These are phyloP conservation scores for Oenanthe sinensis DNA, from an alignment of 129 eudicot genomes.

Conservation along the genomic window DNA sequence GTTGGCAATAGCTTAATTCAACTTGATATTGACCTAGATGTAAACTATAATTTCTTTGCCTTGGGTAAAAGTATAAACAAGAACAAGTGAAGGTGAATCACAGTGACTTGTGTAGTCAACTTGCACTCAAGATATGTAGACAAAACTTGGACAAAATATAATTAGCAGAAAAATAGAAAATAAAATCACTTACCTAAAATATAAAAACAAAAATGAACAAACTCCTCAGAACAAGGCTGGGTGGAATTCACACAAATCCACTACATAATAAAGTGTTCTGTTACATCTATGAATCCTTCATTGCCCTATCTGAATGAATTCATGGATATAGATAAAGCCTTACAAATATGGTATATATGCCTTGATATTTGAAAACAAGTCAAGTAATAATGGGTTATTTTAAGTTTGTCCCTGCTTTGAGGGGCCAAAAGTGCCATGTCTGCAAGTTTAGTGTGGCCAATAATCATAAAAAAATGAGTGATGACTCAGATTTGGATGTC, in stretches of 20 bases:
- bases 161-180: too few species aligned
- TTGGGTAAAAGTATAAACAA: too few species aligned
- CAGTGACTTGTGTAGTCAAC: too few species aligned
- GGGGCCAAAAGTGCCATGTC: constrained; percentile 19
- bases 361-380: neutral
- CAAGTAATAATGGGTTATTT: neutral
- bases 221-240: neutral
- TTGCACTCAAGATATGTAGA: too few species aligned
- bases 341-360: neutral
- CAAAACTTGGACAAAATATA: too few species aligned
- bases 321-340: neutral
- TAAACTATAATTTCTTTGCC: too few species aligned
- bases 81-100: too few species aligned
- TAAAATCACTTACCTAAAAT: too few species aligned
- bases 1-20: too few species aligned
- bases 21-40: too few species aligned
- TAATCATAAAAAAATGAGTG: constrained; percentile 13
- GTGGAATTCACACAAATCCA: constrained; percentile 7
- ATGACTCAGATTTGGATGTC: constrained; percentile 52
- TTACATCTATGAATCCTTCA: neutral
- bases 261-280: neutral
- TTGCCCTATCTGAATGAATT: neutral
- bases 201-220: neutral
- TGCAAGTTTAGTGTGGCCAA: constrained; percentile 9
- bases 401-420: neutral